These are phyloP conservation scores for Tetraselmis striata DNA, from an alignment of 139 green algal species.

Conservation along the genomic window DNA sequence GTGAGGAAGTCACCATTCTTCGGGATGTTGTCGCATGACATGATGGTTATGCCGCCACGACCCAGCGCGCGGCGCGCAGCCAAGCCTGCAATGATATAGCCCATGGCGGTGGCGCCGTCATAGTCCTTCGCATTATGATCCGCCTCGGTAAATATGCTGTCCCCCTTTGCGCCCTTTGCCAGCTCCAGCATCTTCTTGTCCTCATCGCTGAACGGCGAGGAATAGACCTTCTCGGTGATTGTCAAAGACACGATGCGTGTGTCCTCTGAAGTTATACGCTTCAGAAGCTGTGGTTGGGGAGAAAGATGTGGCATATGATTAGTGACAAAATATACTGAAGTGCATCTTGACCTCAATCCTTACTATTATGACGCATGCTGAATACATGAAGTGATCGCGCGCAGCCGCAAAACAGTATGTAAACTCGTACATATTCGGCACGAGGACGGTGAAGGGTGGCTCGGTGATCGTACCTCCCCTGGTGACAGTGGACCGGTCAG, in stretches of 20 bases:
- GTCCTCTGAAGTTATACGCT: background rate
- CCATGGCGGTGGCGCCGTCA: background rate
- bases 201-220: background rate
- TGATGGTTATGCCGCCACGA: background rate
- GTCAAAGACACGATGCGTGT: background rate
- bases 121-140: background rate
- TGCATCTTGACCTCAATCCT: too few species aligned
- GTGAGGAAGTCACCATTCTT: background rate
- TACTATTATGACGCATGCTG: too few species aligned
- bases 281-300: background rate
- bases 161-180: background rate
- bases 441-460: too few species aligned
- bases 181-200: background rate
- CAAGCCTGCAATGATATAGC: background rate
- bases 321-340: too few species aligned
- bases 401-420: too few species aligned
- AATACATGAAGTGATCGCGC: too few species aligned
- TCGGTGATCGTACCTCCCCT: background rate
- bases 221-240: background rate
- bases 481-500: background rate
- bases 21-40: background rate
- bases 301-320: too few species aligned
- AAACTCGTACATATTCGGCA: too few species aligned
- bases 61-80: background rate
- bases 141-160: background rate